Percentiles rank a stretch among this genome's conserved stretches.
Conservation (phyloP, 2,329 filamentous ascomycete species). For the Tolypocladium nubicola region DNA sequence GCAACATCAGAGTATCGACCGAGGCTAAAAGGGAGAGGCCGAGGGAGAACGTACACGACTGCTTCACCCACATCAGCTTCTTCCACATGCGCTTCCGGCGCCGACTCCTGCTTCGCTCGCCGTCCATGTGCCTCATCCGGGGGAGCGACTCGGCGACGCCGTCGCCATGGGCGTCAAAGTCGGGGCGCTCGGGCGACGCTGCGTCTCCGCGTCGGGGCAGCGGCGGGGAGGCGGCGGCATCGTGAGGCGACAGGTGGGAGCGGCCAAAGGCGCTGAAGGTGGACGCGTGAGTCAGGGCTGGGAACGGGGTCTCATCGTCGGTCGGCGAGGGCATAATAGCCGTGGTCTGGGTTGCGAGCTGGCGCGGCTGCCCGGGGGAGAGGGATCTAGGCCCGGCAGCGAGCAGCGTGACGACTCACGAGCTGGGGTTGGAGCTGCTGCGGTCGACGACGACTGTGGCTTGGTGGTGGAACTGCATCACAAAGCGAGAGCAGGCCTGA, state of each 20-base stretch:
- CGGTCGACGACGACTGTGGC: neutral
- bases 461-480: neutral
- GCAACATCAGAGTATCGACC: neutral
- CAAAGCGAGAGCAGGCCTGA: neutral
- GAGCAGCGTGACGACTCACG: neutral
- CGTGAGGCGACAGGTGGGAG: constrained; percentile 68
- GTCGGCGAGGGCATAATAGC: constrained; percentile 23
- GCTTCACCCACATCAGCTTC: constrained; percentile 96
- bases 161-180: constrained; percentile 22
- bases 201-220: constrained; percentile 8
- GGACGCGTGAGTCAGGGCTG: constrained; percentile 17
- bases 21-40: neutral
- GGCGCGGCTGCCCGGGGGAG: neutral
- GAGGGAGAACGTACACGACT: constrained; percentile 56
- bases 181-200: constrained; percentile 9
- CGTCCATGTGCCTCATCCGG: constrained; percentile 33
- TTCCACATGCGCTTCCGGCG: constrained; percentile 72
- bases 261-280: constrained; percentile 36
- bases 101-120: constrained; percentile 54
- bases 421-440: neutral
- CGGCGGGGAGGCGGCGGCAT: constrained; percentile 65
- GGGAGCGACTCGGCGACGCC: constrained; percentile 17
- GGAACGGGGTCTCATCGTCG: constrained; percentile 27
- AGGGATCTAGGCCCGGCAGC: neutral
- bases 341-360: too few species aligned